Evolutionary conservation across 179 eudicot genomes (phyloP), one percentile per base, ranked within the genome.

Genomic region (Pouteria campechiana): DNA sequence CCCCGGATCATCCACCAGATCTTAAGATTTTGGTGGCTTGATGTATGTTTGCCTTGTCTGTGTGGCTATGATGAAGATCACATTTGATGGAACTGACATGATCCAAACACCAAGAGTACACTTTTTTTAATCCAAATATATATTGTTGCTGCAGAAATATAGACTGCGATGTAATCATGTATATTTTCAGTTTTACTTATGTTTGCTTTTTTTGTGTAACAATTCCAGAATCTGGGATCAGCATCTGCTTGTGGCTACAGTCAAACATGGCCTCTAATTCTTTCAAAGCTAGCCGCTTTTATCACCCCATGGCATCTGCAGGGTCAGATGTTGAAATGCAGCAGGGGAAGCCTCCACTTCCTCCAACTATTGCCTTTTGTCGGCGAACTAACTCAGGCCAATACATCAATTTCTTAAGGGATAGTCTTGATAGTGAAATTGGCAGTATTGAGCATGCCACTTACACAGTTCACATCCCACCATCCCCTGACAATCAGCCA

Each of bases 401-500:
- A 11, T 76, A 71, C 47, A 61, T 76, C 9, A 85, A 63, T 55
- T 75, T 66, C 53, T 82, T 89, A 0, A 54, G 92, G 59, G 85
- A 78, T 45, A 88, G 75, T 55, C 74, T 78, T 9, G 93, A 82
- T 31, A 86, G 96, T 55, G 93, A 85, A 37, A 39, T 72, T 15
- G 72, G 70, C 2, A 69, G 68, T 45, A n/a, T 51, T 13, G 93
- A 79, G 5, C 79, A 60, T 55, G 62, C 63, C 28, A 58, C 73
- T 64, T 86, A 86, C 50, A 86, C 85, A 0, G 96, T 85, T 1
- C 87, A 76, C 17, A 52, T 78, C 8, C 92, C 95, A 1, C 55
- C 70, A 10, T 78, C 88, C 1, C 95, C 96, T 0, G 96, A 87
- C 44, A 79, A 87, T 60, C 94, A 83, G 65, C 88, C 83, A 0